Base-by-base conservation (phyloP, 148 eudicot species). In the Rhododendron griersonianum region DNA sequence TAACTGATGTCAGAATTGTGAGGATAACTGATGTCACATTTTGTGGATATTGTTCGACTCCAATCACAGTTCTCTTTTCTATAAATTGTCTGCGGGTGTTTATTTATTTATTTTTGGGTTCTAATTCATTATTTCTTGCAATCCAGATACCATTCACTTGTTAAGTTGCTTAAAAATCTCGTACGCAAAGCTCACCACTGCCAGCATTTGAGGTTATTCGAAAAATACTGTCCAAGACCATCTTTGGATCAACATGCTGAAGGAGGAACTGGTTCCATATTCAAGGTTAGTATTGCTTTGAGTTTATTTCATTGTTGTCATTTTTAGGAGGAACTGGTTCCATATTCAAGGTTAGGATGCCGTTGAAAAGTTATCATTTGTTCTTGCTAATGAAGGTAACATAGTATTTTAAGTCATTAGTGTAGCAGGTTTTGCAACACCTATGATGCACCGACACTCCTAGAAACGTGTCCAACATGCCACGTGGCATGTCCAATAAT, bases 121-220 rank as follows among this genome's bases (percentile, higher is more conserved):
- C 6, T 83, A 37, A 84, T 23, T 67, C 45, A 7, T 18, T 48
- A 18, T 18, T 33, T 71, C 67, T 83, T 76, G 74, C 39, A 28
- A 53, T 86, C 87, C 89, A 95, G 98, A 79, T 94, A 92, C 82
- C 95, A 92, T 86, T 92, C 96, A 69, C 92, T 94, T 35, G 30
- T 90, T 41, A 92, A 90, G 94, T 86, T 90, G 77, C 93, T 95
- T 84, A 92, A 91, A 89, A 89, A 25, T 50, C 89, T 95, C 71
- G 84, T 91, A 75, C 85, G 82, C 82, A 93, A 90, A 86, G 94
- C 92, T 79, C 90, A 84, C 39, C 67, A 55, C 81, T 95, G 96
- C 85, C 90, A 81, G 63, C 92, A 92, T 88, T 39, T 30, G 85
- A 85, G 79, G 84, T 87, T 96, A 67, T 84, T 96, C 88, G 93